phyloP scores from a whole-genome alignment of 1,284 basidiomycete genomes.

The Neonothopanus nambi region DNA sequence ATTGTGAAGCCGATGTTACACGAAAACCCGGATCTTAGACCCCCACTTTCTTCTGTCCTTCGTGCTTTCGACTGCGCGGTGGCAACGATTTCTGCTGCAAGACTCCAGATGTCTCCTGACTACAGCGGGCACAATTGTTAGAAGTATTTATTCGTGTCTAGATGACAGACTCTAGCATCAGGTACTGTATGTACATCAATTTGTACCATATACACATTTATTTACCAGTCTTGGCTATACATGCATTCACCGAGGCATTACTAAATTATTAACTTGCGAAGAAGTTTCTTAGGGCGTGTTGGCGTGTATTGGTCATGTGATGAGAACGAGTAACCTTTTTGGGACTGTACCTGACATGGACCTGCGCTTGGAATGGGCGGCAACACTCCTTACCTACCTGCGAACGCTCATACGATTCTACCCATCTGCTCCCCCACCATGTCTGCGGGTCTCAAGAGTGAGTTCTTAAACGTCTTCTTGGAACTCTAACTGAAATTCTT shows the following conservation, averaged over 20 bases:
- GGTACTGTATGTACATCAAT: not conserved
- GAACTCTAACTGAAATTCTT: constrained; percentile 1
- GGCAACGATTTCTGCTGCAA: constrained; percentile 29
- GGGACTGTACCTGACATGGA: too few relatives aligned
- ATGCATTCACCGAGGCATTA: too few relatives aligned
- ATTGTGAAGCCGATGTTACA: constrained; percentile 59
- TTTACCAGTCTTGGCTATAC: too few relatives aligned
- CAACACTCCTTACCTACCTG: not conserved
- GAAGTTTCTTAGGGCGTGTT: not conserved
- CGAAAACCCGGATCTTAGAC: constrained; percentile 49
- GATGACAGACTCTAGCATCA: too few relatives aligned
- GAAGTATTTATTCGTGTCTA: not conserved
- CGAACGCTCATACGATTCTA: not conserved
- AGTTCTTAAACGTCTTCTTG: constrained; percentile 12
- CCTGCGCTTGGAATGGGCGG: too few relatives aligned
- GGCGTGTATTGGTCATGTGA: not conserved
- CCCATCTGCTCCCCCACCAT: constrained; percentile 29
- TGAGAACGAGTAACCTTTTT: too few relatives aligned
- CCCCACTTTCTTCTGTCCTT: constrained; percentile 48
- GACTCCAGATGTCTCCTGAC: constrained; percentile 10
- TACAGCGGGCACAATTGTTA: not conserved
- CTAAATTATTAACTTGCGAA: not conserved
- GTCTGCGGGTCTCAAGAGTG: constrained; percentile 51
- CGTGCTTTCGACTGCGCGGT: constrained; percentile 49
- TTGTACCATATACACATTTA: too few relatives aligned